Percentiles rank a stretch among this genome's conserved stretches.
Evolutionary conservation across 1,284 basidiomycete species (phyloP).

Genomic region (Marasmius fiardii): DNA sequence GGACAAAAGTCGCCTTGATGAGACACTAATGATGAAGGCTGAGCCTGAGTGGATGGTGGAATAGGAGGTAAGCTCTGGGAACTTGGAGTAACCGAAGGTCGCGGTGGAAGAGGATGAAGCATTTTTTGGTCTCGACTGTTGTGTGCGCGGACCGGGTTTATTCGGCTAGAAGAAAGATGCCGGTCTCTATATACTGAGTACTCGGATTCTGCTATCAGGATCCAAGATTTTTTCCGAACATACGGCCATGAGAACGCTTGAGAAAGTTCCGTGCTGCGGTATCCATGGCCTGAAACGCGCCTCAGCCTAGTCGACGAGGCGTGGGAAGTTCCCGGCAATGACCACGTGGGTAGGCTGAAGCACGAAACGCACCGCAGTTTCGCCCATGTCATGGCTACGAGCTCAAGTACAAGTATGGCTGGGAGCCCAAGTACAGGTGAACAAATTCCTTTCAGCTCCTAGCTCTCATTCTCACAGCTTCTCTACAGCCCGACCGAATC

Average conservation of each 20-base stretch:
- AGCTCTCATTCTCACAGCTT: not conserved
- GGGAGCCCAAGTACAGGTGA: not conserved
- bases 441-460: not conserved
- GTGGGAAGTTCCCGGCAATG: too few species aligned
- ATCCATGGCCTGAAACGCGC: too few species aligned
- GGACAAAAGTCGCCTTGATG: not conserved
- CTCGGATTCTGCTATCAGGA: too few species aligned
- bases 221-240: too few species aligned
- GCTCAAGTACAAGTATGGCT: not conserved
- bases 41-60: not conserved
- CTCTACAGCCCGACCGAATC: slow-evolving; percentile 4
- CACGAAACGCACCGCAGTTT: too few species aligned
- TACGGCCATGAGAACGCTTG: too few species aligned
- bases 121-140: not conserved
- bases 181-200: too few species aligned
- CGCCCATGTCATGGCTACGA: not conserved
- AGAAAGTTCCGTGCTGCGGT: too few species aligned
- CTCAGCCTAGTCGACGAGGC: too few species aligned
- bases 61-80: not conserved
- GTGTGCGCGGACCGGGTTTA: too few species aligned
- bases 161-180: too few species aligned
- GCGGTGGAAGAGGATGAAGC: not conserved
- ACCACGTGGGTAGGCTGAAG: too few species aligned
- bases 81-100: not conserved
- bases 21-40: not conserved